Evolutionary conservation across 2,329 filamentous ascomycete species (phyloP), one percentile per base, ranked within the genome.

Genomic region (Paraphaeosphaeria minitans): DNA sequence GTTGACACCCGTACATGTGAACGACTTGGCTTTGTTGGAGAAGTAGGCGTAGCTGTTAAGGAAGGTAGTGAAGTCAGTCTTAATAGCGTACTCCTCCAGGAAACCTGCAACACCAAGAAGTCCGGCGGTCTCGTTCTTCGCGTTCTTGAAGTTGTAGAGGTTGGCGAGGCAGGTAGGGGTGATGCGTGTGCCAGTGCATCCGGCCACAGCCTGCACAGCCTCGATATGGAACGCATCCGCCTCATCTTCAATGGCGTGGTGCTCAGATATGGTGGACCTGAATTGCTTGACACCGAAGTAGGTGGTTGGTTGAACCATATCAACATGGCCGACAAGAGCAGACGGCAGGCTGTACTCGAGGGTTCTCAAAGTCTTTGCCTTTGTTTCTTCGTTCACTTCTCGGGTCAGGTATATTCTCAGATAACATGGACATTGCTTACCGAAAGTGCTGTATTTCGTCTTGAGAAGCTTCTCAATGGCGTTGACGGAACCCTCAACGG

Each of bases 271-370:
- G n/a, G 63, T 64, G 4, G 64, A 63, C n/a, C 64, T 60, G 10
- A 65, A 55, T 13, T 59, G 56, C 52, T 61, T 58, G 13, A 63
- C 54, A 13, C 61, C 60, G 24, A 68, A 66, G 63, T 83, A 83
- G 47, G 78, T 82, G 3, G 81, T 84, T 0, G 82, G 82, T n/a
- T 82, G 79, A 43, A 85, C 79, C 29, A 82, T 72, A 39, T 82
- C 75, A 59, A 82, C 75, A 55, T 79, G 66, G 9, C 62, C 58
- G 13, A 65, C 60, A 27, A 81, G 62, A 14, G 71, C 60, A 22
- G 72, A 63, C 0, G 75, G 75, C 41, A 77, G 45, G 24, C 62
- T 65, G 46, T 66, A 66, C 39, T 60, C 27, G 16, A 63, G 62
- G 5, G 59, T 64, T 33, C 63, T 50, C 13, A 64, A 48, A 3